phyloP scores from a whole-genome alignment of 2,329 filamentous ascomycete species.

The Clathrospora elynae region DNA sequence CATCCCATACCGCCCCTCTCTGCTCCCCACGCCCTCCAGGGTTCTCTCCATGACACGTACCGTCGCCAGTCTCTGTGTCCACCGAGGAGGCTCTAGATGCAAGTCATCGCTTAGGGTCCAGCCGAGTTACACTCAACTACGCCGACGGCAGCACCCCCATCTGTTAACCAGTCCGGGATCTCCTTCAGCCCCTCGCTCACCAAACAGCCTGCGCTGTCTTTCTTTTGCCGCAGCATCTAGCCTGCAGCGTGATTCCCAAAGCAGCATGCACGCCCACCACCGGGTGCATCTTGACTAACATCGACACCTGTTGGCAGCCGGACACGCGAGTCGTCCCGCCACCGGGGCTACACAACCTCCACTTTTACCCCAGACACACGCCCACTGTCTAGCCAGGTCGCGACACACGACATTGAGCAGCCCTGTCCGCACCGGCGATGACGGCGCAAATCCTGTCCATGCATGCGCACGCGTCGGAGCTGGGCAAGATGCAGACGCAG shows the following conservation, averaged over 20 bases:
- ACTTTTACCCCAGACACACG: slow-evolving; percentile 23
- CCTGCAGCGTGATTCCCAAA: slow-evolving; percentile 18
- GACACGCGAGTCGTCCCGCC: slow-evolving; percentile 26
- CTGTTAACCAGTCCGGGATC: slow-evolving; percentile 15
- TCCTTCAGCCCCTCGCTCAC: slow-evolving; percentile 4
- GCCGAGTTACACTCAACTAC: slow-evolving; percentile 7
- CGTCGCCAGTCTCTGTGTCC: slow-evolving; percentile 8
- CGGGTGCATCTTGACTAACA: slow-evolving; percentile 27
- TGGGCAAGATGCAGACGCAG: slow-evolving; percentile 42
- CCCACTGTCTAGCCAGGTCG: slow-evolving; percentile 12
- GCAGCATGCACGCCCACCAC: slow-evolving; percentile 28
- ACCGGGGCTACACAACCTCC: slow-evolving; percentile 26
- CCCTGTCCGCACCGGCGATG: slow-evolving; percentile 33
- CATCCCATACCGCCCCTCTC: slow-evolving; percentile 16
- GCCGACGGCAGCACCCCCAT: slow-evolving; percentile 1
- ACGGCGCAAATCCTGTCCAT: slow-evolving; percentile 48
- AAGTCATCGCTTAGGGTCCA: slow-evolving; percentile 22
- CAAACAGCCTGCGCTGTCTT: slow-evolving; percentile 4
- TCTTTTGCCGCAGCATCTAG: slow-evolving; percentile 7
- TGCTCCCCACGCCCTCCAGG: slow-evolving; percentile 28
- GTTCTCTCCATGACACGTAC: slow-evolving; percentile 16
- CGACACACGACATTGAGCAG: slow-evolving; percentile 12
- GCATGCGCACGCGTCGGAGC: slow-evolving; percentile 45
- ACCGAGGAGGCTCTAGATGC: slow-evolving; percentile 13
- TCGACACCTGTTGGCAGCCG: slow-evolving; percentile 12